These are phyloP conservation scores for Fusarium haematococcum DNA, from an alignment of 2,329 filamentous ascomycete species.

Conservation along the genomic window DNA sequence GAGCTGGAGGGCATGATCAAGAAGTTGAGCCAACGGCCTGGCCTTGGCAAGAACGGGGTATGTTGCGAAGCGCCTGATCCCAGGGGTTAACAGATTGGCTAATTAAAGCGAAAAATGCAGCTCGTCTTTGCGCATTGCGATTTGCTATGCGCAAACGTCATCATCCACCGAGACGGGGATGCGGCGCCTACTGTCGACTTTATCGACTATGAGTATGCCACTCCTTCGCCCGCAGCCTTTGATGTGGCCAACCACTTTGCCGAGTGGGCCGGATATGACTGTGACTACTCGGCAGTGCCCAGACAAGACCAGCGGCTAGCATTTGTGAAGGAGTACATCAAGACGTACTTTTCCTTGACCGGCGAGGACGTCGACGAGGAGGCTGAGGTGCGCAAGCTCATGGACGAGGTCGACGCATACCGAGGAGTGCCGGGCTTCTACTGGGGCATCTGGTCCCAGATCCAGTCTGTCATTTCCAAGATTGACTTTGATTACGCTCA, in stretches of 20 bases:
- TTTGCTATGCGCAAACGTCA: constrained; percentile 95
- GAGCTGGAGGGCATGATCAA: constrained; percentile 79
- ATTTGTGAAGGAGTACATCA: constrained; percentile 87
- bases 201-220: constrained; percentile 99
- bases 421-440: constrained; percentile 90
- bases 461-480: constrained; percentile 92
- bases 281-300: constrained; percentile 87
- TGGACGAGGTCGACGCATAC: constrained; percentile 86
- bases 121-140: constrained; percentile 97
- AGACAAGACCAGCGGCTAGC: constrained; percentile 79
- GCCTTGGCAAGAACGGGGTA: constrained; percentile 81
- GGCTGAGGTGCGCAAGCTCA: constrained; percentile 75
- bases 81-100: constrained; percentile 14
- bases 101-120: constrained; percentile 52
- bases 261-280: constrained; percentile 98
- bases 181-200: constrained; percentile 69
- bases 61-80: constrained; percentile 46
- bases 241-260: constrained; percentile 98
- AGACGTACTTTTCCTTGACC: constrained; percentile 73
- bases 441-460: constrained; percentile 95
- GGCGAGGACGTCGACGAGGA: constrained; percentile 62
- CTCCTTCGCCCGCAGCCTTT: constrained; percentile 92
- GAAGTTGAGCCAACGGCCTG: constrained; percentile 80
- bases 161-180: constrained; percentile 69
- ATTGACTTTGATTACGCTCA: constrained; percentile 97